Percentiles rank a stretch among this genome's conserved stretches.
Conservation (phyloP, 1,284 basidiomycete genomes). For the Ganoderma lucidum region DNA sequence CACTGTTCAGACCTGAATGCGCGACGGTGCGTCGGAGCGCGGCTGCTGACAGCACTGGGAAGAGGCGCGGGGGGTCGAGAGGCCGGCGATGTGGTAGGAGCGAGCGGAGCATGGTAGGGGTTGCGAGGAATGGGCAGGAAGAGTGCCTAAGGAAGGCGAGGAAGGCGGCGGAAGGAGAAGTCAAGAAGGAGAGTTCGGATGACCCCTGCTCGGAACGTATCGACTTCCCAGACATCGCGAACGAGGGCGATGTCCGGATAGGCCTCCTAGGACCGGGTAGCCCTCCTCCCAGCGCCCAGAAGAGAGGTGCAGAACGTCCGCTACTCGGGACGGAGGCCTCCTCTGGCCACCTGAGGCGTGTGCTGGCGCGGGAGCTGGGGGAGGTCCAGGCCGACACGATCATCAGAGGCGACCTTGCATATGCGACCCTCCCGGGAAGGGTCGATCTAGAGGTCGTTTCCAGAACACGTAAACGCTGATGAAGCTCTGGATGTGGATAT, state of each 20-base stretch:
- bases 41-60: background rate
- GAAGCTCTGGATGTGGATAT: background rate
- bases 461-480: constrained; percentile 8
- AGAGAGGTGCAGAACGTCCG: background rate
- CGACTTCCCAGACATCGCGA: constrained; percentile 13
- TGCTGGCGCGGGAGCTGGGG: background rate
- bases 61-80: background rate
- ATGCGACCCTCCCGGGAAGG: background rate
- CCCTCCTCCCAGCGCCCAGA: constrained; percentile 2
- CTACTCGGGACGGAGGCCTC: constrained; percentile 12
- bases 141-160: constrained; percentile 13
- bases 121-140: background rate
- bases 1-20: background rate
- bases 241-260: constrained; percentile 24
- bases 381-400: background rate
- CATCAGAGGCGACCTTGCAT: background rate
- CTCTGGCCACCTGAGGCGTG: background rate
- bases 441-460: constrained; percentile 6
- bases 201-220: constrained; percentile 17
- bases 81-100: background rate
- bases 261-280: constrained; percentile 13
- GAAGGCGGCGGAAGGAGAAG: constrained; percentile 14
- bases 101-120: background rate
- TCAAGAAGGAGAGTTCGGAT: constrained; percentile 8
- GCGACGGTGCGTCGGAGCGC: background rate